A percentile compares a stretch with the other conserved stretches of the same genome.
Evolutionary conservation across 140 eudicot genomes (phyloP).

Genomic region (Bidens hawaiensis): DNA sequence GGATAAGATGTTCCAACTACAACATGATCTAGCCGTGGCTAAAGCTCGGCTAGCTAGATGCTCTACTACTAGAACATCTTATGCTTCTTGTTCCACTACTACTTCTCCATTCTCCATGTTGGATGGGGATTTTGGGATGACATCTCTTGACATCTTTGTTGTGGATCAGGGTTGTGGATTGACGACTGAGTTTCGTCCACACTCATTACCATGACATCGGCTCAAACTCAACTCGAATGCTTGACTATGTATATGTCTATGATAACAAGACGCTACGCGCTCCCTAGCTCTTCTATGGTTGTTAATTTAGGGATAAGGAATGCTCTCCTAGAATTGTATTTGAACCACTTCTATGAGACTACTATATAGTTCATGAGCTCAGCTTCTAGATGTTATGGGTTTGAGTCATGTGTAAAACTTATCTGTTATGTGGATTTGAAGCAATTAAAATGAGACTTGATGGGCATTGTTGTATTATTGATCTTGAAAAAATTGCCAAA

Average conservation of each 20-base stretch:
- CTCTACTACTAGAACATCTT: conserved; percentile 25
- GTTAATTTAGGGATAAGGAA: conserved; percentile 10
- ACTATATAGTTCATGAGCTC: conserved; percentile 2
- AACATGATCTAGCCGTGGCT: conserved; percentile 76
- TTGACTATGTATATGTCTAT: conserved; percentile 13
- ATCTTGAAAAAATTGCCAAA: conserved; percentile 20
- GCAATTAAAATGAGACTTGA: conserved; percentile 16
- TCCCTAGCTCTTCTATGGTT: conserved; percentile 2
- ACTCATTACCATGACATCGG: conserved; percentile 27
- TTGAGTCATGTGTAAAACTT: not conserved
- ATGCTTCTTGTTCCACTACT: conserved; percentile 32
- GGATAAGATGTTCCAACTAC: conserved; percentile 67
- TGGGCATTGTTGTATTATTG: conserved; percentile 26
- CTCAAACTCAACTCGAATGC: not conserved
- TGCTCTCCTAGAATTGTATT: conserved; percentile 11
- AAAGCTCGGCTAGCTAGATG: conserved; percentile 62
- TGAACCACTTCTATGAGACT: conserved; percentile 6
- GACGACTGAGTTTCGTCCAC: conserved; percentile 36
- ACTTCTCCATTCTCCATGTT: conserved; percentile 27
- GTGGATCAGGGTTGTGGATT: conserved; percentile 33
- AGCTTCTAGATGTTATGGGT: conserved; percentile 11
- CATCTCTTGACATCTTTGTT: conserved; percentile 18
- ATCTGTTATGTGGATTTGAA: conserved; percentile 15
- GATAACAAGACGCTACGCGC: not conserved
- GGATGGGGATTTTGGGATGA: conserved; percentile 36